phyloP scores from a whole-genome alignment of 2,329 filamentous ascomycete genomes.

The Dendryphion nanum region DNA sequence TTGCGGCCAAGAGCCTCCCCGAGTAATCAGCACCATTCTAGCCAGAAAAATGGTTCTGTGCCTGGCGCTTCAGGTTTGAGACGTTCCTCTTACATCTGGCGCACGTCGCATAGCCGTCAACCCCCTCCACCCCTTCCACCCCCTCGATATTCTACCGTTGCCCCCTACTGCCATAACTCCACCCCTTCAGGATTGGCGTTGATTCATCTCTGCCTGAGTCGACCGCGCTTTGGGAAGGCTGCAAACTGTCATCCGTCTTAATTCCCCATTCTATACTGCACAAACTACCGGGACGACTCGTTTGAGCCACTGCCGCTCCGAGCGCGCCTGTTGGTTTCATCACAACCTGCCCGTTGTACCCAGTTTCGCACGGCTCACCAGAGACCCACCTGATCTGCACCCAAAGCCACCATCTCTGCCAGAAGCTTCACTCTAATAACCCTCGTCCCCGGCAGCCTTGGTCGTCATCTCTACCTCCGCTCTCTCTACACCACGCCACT shows the following conservation, averaged over 20 bases:
- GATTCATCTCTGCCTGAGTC: slow-evolving; percentile 22
- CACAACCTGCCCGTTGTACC: slow-evolving; percentile 27
- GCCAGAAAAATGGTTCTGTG: slow-evolving; percentile 34
- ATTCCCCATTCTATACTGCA: slow-evolving; percentile 26
- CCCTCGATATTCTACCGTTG: slow-evolving; percentile 16
- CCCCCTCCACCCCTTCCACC: slow-evolving; percentile 18
- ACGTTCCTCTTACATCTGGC: slow-evolving; percentile 38
- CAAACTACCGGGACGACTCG: slow-evolving; percentile 24
- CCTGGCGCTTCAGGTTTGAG: slow-evolving; percentile 41
- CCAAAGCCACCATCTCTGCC: slow-evolving; percentile 15
- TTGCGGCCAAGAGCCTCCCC: too few species aligned
- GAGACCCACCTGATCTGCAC: slow-evolving; percentile 35
- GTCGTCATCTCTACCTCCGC: slow-evolving; percentile 30
- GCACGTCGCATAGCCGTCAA: slow-evolving; percentile 27
- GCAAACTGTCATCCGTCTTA: slow-evolving; percentile 31
- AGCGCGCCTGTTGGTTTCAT: slow-evolving; percentile 36
- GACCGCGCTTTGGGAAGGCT: slow-evolving; percentile 16
- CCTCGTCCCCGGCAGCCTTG: slow-evolving; percentile 29
- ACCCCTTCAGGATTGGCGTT: slow-evolving; percentile 21
- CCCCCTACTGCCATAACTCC: too few species aligned
- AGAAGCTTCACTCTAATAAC: slow-evolving; percentile 32
- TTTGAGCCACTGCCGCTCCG: slow-evolving; percentile 36
- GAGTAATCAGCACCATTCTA: too few species aligned
- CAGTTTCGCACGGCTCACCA: slow-evolving; percentile 25
- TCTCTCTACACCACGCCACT: slow-evolving; percentile 25